Evolutionary conservation across 2,329 filamentous ascomycete genomes (phyloP).

Genomic region (Beauveria medogensis): DNA sequence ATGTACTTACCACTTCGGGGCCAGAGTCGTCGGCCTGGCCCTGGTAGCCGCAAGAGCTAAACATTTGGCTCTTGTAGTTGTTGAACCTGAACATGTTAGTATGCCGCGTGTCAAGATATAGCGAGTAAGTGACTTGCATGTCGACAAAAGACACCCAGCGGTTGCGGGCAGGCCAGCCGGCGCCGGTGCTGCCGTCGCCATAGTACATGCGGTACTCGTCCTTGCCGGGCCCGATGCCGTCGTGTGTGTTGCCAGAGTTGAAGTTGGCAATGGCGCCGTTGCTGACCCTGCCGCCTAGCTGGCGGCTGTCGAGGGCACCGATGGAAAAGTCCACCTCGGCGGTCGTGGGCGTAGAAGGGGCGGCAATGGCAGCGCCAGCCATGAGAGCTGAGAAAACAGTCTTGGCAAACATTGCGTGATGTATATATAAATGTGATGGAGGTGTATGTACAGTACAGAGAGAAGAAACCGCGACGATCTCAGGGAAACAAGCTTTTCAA

Average conservation of each 20-base stretch:
- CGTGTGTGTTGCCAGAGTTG: constrained; percentile 11
- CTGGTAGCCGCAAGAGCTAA: constrained; percentile 13
- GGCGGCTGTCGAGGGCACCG: constrained; percentile 5
- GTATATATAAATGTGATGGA: neutral
- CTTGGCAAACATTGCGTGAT: constrained; percentile 7
- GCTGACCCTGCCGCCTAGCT: constrained; percentile 6
- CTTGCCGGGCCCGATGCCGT: constrained; percentile 15
- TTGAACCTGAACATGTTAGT: constrained; percentile 16
- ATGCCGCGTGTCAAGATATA: neutral
- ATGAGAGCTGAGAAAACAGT: constrained; percentile 2
- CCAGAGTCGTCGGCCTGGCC: constrained; percentile 16
- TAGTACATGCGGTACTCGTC: constrained; percentile 24
- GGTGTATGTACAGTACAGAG: neutral
- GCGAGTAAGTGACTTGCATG: constrained; percentile 15
- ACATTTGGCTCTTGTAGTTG: constrained; percentile 20
- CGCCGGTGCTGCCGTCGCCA: constrained; percentile 20
- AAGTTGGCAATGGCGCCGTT: constrained; percentile 11
- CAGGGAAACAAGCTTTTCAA: neutral
- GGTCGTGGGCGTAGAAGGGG: neutral
- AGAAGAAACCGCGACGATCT: neutral
- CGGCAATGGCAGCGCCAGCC: constrained; percentile 1
- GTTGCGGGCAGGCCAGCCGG: constrained; percentile 23
- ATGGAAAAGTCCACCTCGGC: neutral
- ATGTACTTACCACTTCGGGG: constrained; percentile 15
- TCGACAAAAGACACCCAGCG: constrained; percentile 23